Percentiles rank a stretch among this genome's conserved stretches.
phyloP scores from a whole-genome alignment of 1,284 basidiomycete genomes.

The Trametes hirsuta region DNA sequence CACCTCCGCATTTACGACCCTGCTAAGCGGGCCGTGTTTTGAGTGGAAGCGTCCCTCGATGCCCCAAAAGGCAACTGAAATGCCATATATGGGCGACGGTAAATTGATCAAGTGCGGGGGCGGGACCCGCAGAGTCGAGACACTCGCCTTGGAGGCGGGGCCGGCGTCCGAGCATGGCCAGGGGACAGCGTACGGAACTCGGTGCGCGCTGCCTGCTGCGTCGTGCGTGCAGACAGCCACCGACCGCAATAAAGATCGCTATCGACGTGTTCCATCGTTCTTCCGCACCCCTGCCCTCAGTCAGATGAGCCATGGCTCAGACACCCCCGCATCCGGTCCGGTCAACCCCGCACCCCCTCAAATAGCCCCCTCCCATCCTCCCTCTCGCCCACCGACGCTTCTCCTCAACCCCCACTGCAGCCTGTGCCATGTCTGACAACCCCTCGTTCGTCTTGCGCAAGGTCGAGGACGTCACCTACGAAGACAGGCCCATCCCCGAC shows the following conservation, averaged over 20 bases:
- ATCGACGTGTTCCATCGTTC: constrained; percentile 16
- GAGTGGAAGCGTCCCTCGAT: neutral
- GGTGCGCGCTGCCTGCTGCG: neutral
- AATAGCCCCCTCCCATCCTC: constrained; percentile 14
- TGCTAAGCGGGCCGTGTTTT: neutral
- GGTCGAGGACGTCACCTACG: constrained; percentile 75
- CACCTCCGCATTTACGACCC: too few relatives aligned
- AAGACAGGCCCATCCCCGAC: constrained; percentile 80
- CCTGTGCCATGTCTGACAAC: constrained; percentile 65
- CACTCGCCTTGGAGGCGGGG: too few relatives aligned
- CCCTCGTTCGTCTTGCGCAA: constrained; percentile 79
- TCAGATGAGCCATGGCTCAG: constrained; percentile 25
- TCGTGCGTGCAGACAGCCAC: neutral
- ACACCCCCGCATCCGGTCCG: constrained; percentile 25
- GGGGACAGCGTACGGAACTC: neutral
- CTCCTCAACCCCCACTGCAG: constrained; percentile 2
- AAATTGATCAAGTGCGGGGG: constrained; percentile 2
- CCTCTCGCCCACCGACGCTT: constrained; percentile 10
- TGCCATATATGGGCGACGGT: constrained; percentile 8
- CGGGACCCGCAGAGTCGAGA: neutral
- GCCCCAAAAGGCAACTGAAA: constrained; percentile 3
- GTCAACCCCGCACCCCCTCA: constrained; percentile 19
- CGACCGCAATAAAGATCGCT: constrained; percentile 4
- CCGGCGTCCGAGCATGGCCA: neutral
- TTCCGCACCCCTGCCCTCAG: constrained; percentile 8